These are phyloP conservation scores for Phalaenopsis aphrodite DNA, from an alignment of 106 monocot genomes.

Conservation along the genomic window DNA sequence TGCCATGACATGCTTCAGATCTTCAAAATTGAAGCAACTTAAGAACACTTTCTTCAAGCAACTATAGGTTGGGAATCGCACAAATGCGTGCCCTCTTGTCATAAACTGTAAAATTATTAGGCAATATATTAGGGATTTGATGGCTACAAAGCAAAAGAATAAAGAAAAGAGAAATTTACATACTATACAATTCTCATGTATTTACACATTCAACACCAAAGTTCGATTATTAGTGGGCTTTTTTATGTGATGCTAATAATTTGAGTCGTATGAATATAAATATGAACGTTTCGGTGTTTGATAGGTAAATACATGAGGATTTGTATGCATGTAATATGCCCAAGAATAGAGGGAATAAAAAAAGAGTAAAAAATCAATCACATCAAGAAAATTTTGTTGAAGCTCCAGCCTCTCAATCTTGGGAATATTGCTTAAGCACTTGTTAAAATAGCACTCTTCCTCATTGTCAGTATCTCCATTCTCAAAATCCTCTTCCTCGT, in stretches of 20 bases:
- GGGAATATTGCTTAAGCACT: not conserved
- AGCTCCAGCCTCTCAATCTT: conserved; percentile 12
- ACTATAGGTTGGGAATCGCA: conserved; percentile 8
- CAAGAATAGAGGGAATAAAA: too few species aligned
- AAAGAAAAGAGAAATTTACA: not conserved
- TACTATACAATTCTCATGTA: too few species aligned
- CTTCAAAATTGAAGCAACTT: conserved; percentile 8
- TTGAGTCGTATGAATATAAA: too few species aligned
- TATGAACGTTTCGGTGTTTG: too few species aligned
- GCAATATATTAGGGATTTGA: not conserved
- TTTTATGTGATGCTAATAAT: too few species aligned
- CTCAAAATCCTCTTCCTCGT: conserved; percentile 12
- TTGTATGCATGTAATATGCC: too few species aligned
- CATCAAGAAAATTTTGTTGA: conserved; percentile 13
- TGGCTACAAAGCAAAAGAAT: too few species aligned
- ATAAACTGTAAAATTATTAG: conserved; percentile 6
- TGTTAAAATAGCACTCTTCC: conserved; percentile 5
- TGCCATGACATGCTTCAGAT: conserved; percentile 5
- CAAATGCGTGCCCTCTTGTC: conserved; percentile 2
- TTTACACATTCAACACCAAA: too few species aligned
- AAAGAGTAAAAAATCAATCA: not conserved
- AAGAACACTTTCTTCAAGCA: conserved; percentile 9
- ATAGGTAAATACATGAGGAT: too few species aligned
- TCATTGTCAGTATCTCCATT: not conserved
- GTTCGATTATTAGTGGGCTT: too few species aligned